phyloP scores from a whole-genome alignment of 352 stramenopile species.

The Phytophthora pinifolia region DNA sequence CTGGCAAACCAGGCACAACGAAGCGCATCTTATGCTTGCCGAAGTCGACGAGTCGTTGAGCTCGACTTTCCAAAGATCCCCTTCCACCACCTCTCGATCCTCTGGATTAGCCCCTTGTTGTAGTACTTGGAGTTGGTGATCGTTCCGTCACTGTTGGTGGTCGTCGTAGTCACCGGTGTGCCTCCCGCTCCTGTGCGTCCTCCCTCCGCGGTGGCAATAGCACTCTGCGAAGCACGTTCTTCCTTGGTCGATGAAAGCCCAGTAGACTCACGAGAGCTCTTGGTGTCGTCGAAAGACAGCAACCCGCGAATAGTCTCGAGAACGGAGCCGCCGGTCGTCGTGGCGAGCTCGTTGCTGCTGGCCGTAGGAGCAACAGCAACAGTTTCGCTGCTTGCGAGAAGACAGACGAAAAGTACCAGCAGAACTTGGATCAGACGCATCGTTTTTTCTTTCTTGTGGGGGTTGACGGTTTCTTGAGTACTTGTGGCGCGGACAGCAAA shows the following conservation, averaged over 20 bases:
- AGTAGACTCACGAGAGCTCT: neutral
- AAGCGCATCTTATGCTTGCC: conserved; percentile 1
- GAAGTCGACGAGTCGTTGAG: conserved; percentile 7
- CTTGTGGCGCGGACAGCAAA: no score
- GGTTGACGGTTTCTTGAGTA: no score
- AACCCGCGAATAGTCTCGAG: neutral
- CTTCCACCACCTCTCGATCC: conserved; percentile 5
- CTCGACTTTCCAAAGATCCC: conserved; percentile 1
- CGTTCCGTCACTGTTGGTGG: conserved; percentile 9
- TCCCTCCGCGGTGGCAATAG: neutral
- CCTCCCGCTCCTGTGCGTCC: neutral
- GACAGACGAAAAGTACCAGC: neutral
- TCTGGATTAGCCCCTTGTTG: conserved; percentile 18
- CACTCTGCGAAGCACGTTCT: conserved; percentile 1
- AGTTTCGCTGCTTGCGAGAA: conserved; percentile 3
- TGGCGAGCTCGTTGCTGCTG: neutral
- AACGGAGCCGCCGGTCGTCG: neutral
- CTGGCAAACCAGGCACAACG: no score
- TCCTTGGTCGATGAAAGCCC: conserved; percentile 5
- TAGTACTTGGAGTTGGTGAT: conserved; percentile 17
- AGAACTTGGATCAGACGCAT: conserved; percentile 12
- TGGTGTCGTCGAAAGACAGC: neutral
- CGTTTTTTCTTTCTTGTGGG: neutral
- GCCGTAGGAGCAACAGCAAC: neutral
- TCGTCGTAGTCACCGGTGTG: neutral